A percentile compares a stretch with the other conserved stretches of the same genome.
Conservation (phyloP, 306 rosid species). For the Cotoneaster glaucophyllus region DNA sequence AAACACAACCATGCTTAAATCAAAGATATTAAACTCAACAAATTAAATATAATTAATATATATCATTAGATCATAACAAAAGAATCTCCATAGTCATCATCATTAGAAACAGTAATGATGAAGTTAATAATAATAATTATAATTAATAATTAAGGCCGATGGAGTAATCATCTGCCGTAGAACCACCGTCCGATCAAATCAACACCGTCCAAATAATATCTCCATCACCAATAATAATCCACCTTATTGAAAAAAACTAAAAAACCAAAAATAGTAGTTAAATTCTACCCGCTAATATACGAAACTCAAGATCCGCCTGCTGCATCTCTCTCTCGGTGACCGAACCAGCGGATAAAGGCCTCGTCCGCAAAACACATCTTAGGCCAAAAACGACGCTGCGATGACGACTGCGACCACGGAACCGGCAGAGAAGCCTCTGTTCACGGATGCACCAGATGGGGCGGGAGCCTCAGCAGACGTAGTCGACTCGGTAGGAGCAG, state of each 20-base stretch:
- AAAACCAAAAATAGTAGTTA: neutral
- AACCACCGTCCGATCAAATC: neutral
- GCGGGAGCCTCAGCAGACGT: neutral
- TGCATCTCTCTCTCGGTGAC: slow-evolving; percentile 11
- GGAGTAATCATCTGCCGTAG: neutral
- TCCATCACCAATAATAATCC: neutral
- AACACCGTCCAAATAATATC: neutral
- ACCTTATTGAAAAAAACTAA: neutral
- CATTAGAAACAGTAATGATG: neutral
- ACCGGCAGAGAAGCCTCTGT: slow-evolving; percentile 35
- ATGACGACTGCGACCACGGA: slow-evolving; percentile 31
- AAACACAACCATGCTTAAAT: neutral
- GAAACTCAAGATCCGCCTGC: slow-evolving; percentile 5
- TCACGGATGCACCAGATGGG: slow-evolving; percentile 14
- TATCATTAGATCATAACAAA: neutral
- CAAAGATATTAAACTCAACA: neutral
- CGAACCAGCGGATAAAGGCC: neutral
- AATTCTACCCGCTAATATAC: slow-evolving; percentile 22
- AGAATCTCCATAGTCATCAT: neutral
- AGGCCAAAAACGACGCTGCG: slow-evolving; percentile 38
- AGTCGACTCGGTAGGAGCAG: slow-evolving; percentile 3
- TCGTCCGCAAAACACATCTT: slow-evolving; percentile 29
- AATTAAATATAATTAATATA: neutral
- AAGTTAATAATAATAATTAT: neutral
- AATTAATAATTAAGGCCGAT: neutral